Percentiles rank a stretch among this genome's conserved stretches.
Evolutionary conservation across 1,139 yeast species (phyloP).

Genomic region (Wickerhamiella infanticola): DNA sequence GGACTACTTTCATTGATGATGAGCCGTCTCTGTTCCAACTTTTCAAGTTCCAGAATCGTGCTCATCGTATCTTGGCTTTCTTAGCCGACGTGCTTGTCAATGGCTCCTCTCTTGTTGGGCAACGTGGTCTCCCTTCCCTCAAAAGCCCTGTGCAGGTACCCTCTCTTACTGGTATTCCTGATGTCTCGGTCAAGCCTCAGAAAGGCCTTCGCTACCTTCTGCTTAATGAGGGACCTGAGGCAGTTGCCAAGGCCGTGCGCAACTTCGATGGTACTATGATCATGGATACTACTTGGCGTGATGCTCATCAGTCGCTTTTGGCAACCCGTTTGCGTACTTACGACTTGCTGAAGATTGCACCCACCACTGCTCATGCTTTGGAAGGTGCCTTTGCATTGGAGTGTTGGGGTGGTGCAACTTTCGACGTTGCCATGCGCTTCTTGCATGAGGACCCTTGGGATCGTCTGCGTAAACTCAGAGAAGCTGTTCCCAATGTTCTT

Average conservation of each 20-base stretch:
- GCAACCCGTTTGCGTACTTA: conserved; percentile 96
- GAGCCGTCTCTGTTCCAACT: conserved; percentile 92
- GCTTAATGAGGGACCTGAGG: conserved; percentile 72
- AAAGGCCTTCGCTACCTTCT: conserved; percentile 88
- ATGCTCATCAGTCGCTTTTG: conserved; percentile 95
- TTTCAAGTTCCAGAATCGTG: conserved; percentile 92
- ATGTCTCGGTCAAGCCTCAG: conserved; percentile 41
- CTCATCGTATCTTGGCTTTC: conserved; percentile 78
- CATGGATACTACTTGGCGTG: conserved; percentile 99
- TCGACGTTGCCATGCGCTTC: conserved; percentile 97
- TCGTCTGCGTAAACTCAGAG: conserved; percentile 73
- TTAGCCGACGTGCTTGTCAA: conserved; percentile 87
- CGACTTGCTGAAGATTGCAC: conserved; percentile 83
- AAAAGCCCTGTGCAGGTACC: conserved; percentile 64
- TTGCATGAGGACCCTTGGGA: conserved; percentile 98
- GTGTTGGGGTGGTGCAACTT: conserved; percentile 99
- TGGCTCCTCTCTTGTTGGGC: conserved; percentile 92
- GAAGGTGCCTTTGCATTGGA: conserved; percentile 88
- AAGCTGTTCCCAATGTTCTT: conserved; percentile 91
- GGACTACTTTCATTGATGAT: conserved; percentile 98
- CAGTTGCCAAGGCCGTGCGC: conserved; percentile 78
- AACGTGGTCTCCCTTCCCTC: conserved; percentile 80
- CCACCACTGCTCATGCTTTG: conserved; percentile 81
- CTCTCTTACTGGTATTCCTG: conserved; percentile 41
- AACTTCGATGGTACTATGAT: conserved; percentile 69